Evolutionary conservation across 2,329 filamentous ascomycete species (phyloP), one percentile per base, ranked within the genome.

Genomic region (Aspergillus candidus): DNA sequence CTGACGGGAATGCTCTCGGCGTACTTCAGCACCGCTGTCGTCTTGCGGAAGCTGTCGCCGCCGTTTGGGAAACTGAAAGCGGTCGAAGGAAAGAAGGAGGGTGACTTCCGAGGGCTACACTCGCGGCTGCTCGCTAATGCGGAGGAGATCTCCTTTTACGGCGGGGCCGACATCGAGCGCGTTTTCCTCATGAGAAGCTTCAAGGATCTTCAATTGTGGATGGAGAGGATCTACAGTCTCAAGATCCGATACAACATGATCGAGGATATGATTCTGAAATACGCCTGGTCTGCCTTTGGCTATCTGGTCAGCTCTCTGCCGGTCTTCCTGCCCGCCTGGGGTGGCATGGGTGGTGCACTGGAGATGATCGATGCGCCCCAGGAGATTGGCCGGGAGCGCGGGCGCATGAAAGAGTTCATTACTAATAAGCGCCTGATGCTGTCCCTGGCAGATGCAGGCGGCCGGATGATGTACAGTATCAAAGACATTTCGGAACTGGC

Each of bases 401-500:
- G 84, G 44, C 87, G 94, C 33, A 98, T 97, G 88, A 93, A 94
- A 71, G 88, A 94, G 30, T 98, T 98, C 69, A 96, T 98, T 68
- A 98, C 93, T 11, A 98, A 98, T 72, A 97, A 98, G 68, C 83
- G 93, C 4, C 82, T 98, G 32, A 97, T 98, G 93, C 78, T 98
- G 29, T 97, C 91, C 12, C 78, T 98, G 32, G 93, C 93, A 8
- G 93, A 98, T 67, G 93, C 93, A 2, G 93, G 93, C 47, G 91
- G 91, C 18, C 80, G 93, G 37, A 96, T 98, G 88, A 98, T 98
- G 93, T 98, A 98, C 73, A 93, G 87, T 50, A 94, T 98, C 74
- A 98, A 98, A 69, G 94, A 98, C 61, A 79, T 98, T 31, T 90
- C 90, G 1, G 93, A 98, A 64, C 75, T 98, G 30, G 93, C 93